These are phyloP conservation scores for Combretum micranthum DNA, from an alignment of 345 rosid species.

Conservation along the genomic window DNA sequence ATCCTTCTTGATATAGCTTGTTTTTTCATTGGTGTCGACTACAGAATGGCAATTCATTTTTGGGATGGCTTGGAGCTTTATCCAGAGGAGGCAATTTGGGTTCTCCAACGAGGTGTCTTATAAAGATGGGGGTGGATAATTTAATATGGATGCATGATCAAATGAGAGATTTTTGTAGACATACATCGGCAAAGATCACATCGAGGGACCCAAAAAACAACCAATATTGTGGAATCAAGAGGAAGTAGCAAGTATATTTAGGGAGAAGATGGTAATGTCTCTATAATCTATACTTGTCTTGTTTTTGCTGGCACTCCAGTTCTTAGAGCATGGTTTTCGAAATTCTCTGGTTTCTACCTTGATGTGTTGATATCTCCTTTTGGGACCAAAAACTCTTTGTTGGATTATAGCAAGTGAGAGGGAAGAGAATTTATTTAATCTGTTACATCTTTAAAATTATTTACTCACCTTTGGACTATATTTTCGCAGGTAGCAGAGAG, in stretches of 20 bases:
- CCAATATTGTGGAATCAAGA: neutral
- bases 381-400: no score
- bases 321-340: no score
- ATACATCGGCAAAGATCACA: neutral
- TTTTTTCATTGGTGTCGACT: slow-evolving; percentile 7
- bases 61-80: neutral
- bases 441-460: no score
- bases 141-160: slow-evolving; percentile 4
- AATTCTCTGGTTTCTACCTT: no score
- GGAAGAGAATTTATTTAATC: no score
- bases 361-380: no score
- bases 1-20: slow-evolving; percentile 13
- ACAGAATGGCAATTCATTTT: neutral
- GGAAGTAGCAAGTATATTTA: neutral
- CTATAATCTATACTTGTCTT: neutral
- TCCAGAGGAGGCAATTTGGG: neutral
- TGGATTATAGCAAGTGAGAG: no score
- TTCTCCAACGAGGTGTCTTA: neutral
- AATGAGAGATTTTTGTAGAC: slow-evolving; percentile 2
- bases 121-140: neutral
- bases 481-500: no score
- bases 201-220: neutral
- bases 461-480: no score
- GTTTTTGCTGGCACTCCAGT: neutral
- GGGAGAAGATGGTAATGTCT: neutral